These are phyloP conservation scores for Metschnikowia picachoensis DNA, from an alignment of 805 yeast species.

Conservation along the genomic window DNA sequence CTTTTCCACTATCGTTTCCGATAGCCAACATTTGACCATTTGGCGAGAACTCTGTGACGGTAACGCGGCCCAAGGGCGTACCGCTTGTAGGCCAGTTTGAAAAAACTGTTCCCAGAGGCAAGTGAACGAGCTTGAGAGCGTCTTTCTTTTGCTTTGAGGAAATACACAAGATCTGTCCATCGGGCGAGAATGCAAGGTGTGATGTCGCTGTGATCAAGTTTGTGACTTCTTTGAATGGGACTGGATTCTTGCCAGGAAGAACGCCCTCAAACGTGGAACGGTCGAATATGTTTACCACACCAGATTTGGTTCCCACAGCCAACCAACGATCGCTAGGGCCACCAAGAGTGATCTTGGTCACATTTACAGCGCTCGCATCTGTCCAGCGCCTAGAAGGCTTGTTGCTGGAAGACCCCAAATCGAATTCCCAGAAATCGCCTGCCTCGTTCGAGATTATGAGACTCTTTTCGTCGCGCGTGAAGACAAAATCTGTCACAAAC, in stretches of 20 bases:
- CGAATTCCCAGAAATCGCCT: slow-evolving; percentile 91
- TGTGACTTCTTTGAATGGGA: slow-evolving; percentile 64
- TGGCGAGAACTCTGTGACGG: slow-evolving; percentile 74
- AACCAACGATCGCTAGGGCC: slow-evolving; percentile 70
- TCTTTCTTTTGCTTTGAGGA: slow-evolving; percentile 85
- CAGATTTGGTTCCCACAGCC: slow-evolving; percentile 86
- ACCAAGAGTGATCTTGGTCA: slow-evolving; percentile 72
- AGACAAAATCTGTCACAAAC: slow-evolving; percentile 73
- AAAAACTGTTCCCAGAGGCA: slow-evolving; percentile 83
- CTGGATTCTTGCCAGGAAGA: slow-evolving; percentile 19
- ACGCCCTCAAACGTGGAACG: slow-evolving; percentile 25
- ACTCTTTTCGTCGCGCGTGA: slow-evolving; percentile 45
- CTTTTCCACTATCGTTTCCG: slow-evolving; percentile 89
- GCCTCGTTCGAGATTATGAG: slow-evolving; percentile 59
- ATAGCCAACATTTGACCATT: slow-evolving; percentile 78
- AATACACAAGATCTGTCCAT: slow-evolving; percentile 84
- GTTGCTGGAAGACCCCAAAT: slow-evolving; percentile 14
- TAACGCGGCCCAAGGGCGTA: slow-evolving; percentile 94
- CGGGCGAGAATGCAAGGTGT: slow-evolving; percentile 67
- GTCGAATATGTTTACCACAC: slow-evolving; percentile 86
- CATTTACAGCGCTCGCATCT: slow-evolving; percentile 82
- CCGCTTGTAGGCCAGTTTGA: slow-evolving; percentile 97
- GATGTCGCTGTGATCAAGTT: slow-evolving; percentile 82
- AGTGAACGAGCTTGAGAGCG: slow-evolving; percentile 79
- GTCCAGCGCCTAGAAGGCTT: slow-evolving; percentile 64